Base-by-base conservation (phyloP, 345 rosid genomes). In the Gossypium mustelinum region DNA sequence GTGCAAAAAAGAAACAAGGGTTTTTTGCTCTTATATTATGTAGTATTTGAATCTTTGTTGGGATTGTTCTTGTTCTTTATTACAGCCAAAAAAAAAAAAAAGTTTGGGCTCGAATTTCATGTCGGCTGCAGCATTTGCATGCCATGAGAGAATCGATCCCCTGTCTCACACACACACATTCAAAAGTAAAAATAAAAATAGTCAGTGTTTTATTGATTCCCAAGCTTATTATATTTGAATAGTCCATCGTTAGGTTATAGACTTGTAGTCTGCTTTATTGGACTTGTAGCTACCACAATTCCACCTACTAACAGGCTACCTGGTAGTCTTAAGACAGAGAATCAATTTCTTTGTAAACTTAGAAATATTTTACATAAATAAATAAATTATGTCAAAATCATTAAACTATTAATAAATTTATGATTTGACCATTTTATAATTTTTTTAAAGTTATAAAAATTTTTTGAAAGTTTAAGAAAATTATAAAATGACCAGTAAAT, bases 351-450 rank as follows among this genome's bases (percentile, higher is more conserved):
- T 47, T 11, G 0, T 11, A 9, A 47, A 47, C 4, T 47, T 47
- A 29, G 1, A 34, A 34, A 34, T 0, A 5, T 4, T 34, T 34
- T 4, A 34, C 5, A 34, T 34, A 34, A 34, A 34, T 34, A 34
- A 34, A 34, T 1, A 4, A 34, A 34, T 0, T 34, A 34, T 34
- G 1, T 4, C 0, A 34, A 34, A 1, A 0, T 34, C 0, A 34
- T 34, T 34, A 34, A 34, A 34, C 0, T 34, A 34, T 34, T 34
- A 34, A 1, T 34, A 34, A 34, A 34, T 34, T 34, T 34, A 34
- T 0, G 0, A 34, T 34, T 34, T 34, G 0, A 0, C 1, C 1
- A 34, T 0, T 5, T 34, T 20, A 20, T 20, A 20, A 20, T 20
- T 20, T 20, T 20, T 20, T 20, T 20, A 20, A 20, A 20, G 22